Conservation (phyloP, 2,329 filamentous ascomycete species). For the Clarireedia monteithiana region DNA sequence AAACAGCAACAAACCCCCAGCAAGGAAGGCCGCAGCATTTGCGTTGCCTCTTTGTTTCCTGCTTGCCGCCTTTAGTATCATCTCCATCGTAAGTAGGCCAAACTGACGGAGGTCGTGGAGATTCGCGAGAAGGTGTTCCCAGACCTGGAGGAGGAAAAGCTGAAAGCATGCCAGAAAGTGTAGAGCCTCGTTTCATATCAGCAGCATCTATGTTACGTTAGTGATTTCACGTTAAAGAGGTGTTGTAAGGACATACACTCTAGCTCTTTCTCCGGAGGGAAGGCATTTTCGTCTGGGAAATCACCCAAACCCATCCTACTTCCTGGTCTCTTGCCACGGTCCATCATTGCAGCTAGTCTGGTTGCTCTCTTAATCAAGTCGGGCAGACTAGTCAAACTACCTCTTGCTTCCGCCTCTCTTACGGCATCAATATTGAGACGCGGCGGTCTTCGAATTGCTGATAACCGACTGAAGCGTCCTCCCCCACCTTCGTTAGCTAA, state of each 20-base stretch:
- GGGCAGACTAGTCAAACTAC: constrained; percentile 84
- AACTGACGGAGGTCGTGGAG: constrained; percentile 29
- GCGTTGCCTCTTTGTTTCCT: constrained; percentile 31
- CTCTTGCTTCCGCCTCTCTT: constrained; percentile 70
- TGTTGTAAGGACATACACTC: constrained; percentile 14
- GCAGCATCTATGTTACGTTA: background rate
- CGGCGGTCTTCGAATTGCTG: constrained; percentile 57
- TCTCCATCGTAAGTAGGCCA: constrained; percentile 31
- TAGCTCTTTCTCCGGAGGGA: constrained; percentile 20
- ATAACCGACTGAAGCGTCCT: constrained; percentile 36
- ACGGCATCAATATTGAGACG: constrained; percentile 77
- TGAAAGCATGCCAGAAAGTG: constrained; percentile 53
- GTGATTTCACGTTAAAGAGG: background rate
- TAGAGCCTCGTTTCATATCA: constrained; percentile 23
- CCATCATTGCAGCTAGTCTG: constrained; percentile 76
- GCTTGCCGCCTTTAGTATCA: background rate
- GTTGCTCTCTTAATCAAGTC: constrained; percentile 89
- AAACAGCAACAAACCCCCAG: constrained; percentile 64
- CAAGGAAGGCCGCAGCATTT: constrained; percentile 79
- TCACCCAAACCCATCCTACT: constrained; percentile 49
- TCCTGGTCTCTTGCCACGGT: constrained; percentile 63
- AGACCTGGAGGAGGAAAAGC: constrained; percentile 56
- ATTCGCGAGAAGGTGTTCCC: constrained; percentile 33
- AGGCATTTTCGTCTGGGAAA: constrained; percentile 35
- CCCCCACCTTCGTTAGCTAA: background rate